Evolutionary conservation across 2,329 filamentous ascomycete genomes (phyloP), one percentile per base, ranked within the genome.

Genomic region (Massarina eburnea): DNA sequence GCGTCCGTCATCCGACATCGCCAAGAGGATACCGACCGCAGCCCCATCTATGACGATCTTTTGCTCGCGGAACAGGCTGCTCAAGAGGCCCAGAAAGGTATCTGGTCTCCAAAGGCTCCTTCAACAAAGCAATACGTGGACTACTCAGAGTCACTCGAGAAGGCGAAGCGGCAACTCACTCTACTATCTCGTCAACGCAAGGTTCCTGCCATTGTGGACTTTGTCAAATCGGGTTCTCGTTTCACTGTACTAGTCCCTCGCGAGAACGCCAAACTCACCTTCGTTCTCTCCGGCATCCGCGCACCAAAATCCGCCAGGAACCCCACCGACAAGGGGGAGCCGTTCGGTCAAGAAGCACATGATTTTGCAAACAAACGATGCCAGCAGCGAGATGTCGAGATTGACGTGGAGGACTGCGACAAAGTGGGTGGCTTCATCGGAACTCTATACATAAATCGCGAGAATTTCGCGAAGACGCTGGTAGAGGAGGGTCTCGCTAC

Each of bases 341-440:
- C 94, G 1, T 97, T 95, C 58, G 94, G 94, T 19, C 88, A 95
- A 70, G 94, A 99, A 74, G 92, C 92, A 3, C 82, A 95, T 52
- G 92, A 99, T 40, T 85, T 97, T 57, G 91, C 92, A 39, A 91
- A 89, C 72, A 86, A 83, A 62, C 84, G 91, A 46, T 91, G 88
- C 74, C 88, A 91, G 77, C 94, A 99, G 76, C 86, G 94, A 43
- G 94, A 99, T 71, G 91, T 94, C 39, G 92, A 97, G 72, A 89
- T 99, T 47, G 91, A 99, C 61, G 87, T 99, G 17, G 85, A 96
- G 69, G 91, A 91, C 61, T 88, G 90, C 57, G 94, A 99, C 79
- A 97, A 96, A 78, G 86, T 94, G 20, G 94, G 94, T 61, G 94
- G 94, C 29, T 99, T 99, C 77, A 97, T 99, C 58, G 94, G 94